Conservation (phyloP, 805 yeast species). For the Candida nemodendra region DNA sequence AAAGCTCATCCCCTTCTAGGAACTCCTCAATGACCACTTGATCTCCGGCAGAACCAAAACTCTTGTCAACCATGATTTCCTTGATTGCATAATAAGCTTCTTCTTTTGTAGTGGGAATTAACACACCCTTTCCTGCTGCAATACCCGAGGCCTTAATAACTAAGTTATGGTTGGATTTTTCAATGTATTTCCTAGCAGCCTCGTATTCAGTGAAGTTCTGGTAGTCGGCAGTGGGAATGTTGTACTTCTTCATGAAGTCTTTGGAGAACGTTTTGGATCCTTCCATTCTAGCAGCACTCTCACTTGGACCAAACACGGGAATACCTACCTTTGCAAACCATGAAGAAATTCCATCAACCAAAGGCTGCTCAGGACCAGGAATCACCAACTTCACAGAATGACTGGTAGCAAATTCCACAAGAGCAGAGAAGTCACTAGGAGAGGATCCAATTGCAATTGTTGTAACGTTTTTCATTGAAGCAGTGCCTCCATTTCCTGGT, state of each 20-base stretch:
- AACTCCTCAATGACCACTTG: constrained; percentile 94
- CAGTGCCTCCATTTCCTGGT: constrained; percentile 97
- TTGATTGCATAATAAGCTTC: constrained; percentile 85
- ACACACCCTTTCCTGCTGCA: constrained; percentile 98
- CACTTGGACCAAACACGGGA: constrained; percentile 96
- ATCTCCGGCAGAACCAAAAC: constrained; percentile 92
- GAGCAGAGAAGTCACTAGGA: constrained; percentile 62
- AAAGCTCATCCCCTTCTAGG: constrained; percentile 94
- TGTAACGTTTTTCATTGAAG: constrained; percentile 52
- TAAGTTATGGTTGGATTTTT: constrained; percentile 63
- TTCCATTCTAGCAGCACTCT: constrained; percentile 88
- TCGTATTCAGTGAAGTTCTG: constrained; percentile 76
- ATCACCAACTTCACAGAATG: constrained; percentile 70
- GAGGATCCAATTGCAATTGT: constrained; percentile 69
- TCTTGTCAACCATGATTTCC: constrained; percentile 84
- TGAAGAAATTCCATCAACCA: constrained; percentile 87
- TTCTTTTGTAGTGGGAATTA: constrained; percentile 79
- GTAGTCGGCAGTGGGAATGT: constrained; percentile 92
- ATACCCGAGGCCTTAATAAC: constrained; percentile 97
- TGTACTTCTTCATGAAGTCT: constrained; percentile 87
- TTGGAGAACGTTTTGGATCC: constrained; percentile 96
- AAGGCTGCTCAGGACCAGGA: constrained; percentile 99
- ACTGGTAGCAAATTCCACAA: constrained; percentile 72
- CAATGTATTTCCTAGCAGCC: constrained; percentile 70
- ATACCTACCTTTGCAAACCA: constrained; percentile 79